These are phyloP conservation scores for Epichloe amarillans DNA, from an alignment of 2,329 filamentous ascomycete genomes.

Conservation along the genomic window DNA sequence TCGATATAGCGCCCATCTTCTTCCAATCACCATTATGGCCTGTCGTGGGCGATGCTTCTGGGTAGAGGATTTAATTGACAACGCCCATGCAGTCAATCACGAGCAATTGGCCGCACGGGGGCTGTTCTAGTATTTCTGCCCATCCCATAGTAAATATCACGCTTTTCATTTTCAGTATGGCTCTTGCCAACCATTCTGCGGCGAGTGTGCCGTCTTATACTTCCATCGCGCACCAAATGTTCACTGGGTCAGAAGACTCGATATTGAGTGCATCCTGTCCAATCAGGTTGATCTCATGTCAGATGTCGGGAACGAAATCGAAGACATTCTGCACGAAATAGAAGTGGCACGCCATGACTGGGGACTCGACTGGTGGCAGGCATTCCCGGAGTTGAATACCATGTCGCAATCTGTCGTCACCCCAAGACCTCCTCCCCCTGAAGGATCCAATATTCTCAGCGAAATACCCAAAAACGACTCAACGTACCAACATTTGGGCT, in stretches of 20 bases:
- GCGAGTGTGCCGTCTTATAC: conserved; percentile 21
- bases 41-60: conserved; percentile 16
- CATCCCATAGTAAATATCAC: conserved; percentile 16
- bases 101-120: conserved; percentile 5
- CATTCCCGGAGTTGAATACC: neutral
- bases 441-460: neutral
- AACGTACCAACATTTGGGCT: conserved; percentile 12
- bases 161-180: conserved; percentile 9
- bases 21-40: conserved; percentile 5
- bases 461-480: conserved; percentile 13
- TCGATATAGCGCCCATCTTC: neutral
- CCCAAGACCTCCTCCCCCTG: neutral
- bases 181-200: conserved; percentile 17
- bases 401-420: neutral
- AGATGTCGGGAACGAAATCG: conserved; percentile 1
- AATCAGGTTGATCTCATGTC: neutral
- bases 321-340: conserved; percentile 3
- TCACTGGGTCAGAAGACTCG: conserved; percentile 11
- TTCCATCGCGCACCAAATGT: conserved; percentile 8
- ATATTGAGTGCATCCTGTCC: conserved; percentile 6
- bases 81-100: conserved; percentile 11
- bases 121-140: conserved; percentile 19
- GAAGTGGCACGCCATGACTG: neutral
- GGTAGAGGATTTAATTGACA: neutral
- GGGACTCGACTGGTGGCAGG: neutral